A percentile compares a stretch with the other conserved stretches of the same genome.
These are phyloP conservation scores for Symbiodinium pilosum DNA, from an alignment of 73 alveolate species.

Conservation along the genomic window DNA sequence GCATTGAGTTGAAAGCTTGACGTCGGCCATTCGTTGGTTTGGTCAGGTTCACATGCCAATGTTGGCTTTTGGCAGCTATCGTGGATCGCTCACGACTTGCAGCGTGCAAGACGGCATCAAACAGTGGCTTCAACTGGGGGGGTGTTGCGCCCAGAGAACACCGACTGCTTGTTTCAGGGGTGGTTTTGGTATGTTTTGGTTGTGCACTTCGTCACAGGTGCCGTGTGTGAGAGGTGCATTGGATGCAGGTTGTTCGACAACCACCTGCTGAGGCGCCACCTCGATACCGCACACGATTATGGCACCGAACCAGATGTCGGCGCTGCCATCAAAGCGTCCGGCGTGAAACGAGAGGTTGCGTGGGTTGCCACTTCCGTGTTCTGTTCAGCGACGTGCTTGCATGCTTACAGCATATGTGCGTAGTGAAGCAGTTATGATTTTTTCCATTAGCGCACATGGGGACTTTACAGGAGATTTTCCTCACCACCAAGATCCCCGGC, in stretches of 20 bases:
- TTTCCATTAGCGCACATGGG: too few relatives aligned
- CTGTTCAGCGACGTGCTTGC: not conserved
- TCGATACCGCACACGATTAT: conserved; percentile 54
- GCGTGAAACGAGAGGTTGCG: conserved; percentile 47
- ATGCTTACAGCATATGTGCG: not conserved
- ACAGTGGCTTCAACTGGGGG: conserved; percentile 73
- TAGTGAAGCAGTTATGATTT: not conserved
- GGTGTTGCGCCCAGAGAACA: conserved; percentile 35
- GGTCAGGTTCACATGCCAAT: conserved; percentile 73
- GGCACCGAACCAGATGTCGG: conserved; percentile 79
- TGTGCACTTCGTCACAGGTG: not conserved
- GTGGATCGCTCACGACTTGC: conserved; percentile 29
- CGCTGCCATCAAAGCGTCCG: conserved; percentile 41
- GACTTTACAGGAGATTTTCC: conserved; percentile 46
- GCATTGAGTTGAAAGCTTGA: not conserved
- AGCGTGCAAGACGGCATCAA: conserved; percentile 52
- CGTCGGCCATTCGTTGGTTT: not conserved
- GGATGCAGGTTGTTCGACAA: not conserved
- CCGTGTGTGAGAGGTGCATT: not conserved
- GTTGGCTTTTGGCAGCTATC: conserved; percentile 58
- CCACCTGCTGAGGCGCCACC: conserved; percentile 35
- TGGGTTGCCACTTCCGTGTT: not conserved
- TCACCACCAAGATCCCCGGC: conserved; percentile 80
- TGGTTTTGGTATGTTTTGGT: not conserved
- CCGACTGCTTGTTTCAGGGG: not conserved